These are phyloP conservation scores for Chamaenerion angustifolium DNA, from an alignment of 345 rosid species.

Conservation along the genomic window DNA sequence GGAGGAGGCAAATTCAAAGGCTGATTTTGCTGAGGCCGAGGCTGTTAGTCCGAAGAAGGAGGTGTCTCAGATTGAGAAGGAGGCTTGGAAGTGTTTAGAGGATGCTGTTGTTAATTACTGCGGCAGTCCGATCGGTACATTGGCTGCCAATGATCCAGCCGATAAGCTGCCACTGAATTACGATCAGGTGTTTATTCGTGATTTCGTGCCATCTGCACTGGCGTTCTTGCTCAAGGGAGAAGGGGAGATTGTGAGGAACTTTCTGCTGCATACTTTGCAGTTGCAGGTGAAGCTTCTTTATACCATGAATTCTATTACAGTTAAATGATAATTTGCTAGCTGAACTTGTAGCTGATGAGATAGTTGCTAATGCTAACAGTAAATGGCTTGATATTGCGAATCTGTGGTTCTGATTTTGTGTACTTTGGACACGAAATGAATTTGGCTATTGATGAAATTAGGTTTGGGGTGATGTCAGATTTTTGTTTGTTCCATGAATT, in stretches of 20 bases:
- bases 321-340: no score
- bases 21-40: conserved; percentile 16
- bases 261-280: conserved; percentile 84
- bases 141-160: conserved; percentile 90
- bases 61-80: conserved; percentile 53
- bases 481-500: neutral
- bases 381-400: no score
- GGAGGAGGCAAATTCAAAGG: conserved; percentile 12
- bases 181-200: conserved; percentile 97
- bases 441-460: no score
- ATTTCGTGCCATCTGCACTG: conserved; percentile 85
- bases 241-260: conserved; percentile 84
- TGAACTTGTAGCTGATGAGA: no score
- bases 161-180: conserved; percentile 80
- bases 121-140: conserved; percentile 76
- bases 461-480: no score
- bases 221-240: conserved; percentile 93
- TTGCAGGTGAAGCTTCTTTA: conserved; percentile 48
- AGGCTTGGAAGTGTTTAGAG: conserved; percentile 71
- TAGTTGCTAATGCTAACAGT: no score
- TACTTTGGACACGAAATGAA: no score
- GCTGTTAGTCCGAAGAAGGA: conserved; percentile 22
- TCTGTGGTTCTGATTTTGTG: no score
- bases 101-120: conserved; percentile 67
- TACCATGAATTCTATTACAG: no score